phyloP scores from a whole-genome alignment of 805 yeast genomes.

The Teunomyces funiuensis region DNA sequence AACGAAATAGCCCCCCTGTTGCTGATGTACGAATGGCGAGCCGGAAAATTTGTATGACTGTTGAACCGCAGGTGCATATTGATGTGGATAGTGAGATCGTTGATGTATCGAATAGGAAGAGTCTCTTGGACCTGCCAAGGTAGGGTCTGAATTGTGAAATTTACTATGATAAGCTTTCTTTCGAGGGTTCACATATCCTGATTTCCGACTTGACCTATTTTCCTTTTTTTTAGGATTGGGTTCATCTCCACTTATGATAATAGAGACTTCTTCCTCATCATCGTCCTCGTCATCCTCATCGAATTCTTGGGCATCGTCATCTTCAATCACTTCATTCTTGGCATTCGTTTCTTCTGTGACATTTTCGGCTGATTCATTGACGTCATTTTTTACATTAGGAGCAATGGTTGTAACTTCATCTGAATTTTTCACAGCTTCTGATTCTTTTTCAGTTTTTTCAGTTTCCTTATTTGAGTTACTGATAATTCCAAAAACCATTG shows the following conservation, averaged over 20 bases:
- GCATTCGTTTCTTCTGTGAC: too few relatives aligned
- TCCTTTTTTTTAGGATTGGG: conserved; percentile 12
- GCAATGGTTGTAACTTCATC: too few relatives aligned
- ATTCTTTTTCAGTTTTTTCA: background rate
- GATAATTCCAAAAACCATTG: conserved; percentile 45
- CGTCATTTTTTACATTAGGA: too few relatives aligned
- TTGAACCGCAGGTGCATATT: conserved; percentile 11
- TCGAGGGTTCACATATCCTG: conserved; percentile 1
- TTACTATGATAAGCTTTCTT: conserved; percentile 15
- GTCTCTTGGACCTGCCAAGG: conserved; percentile 17
- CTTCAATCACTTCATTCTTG: conserved; percentile 13
- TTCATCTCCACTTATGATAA: conserved; percentile 37
- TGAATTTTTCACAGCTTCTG: conserved; percentile 6
- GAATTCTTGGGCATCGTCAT: conserved; percentile 18
- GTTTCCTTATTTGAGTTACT: conserved; percentile 15
- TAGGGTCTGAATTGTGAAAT: conserved; percentile 23
- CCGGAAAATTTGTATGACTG: conserved; percentile 9
- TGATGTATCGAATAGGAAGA: conserved; percentile 22
- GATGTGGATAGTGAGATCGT: conserved; percentile 12
- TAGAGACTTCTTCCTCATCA: conserved; percentile 39
- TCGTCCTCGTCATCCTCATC: conserved; percentile 32
- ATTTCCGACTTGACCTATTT: conserved; percentile 5
- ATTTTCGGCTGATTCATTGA: too few relatives aligned
- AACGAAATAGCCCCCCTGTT: conserved; percentile 11
- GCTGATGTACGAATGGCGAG: conserved; percentile 11